A percentile compares a stretch with the other conserved stretches of the same genome.
Conservation (phyloP, 73 alveolate genomes). For the Tetrahymena malaccensis region DNA sequence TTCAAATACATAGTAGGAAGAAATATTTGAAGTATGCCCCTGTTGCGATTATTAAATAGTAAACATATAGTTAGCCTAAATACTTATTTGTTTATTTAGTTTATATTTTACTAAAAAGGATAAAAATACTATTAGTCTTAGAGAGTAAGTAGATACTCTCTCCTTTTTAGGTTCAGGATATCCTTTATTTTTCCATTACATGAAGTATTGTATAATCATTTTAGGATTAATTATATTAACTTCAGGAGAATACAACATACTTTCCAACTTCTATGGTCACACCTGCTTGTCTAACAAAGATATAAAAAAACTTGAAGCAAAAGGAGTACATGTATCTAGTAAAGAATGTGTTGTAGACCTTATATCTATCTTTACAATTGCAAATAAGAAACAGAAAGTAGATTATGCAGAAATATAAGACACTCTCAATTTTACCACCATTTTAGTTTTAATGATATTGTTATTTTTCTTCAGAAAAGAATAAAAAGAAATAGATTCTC, state of each 20-base stretch:
- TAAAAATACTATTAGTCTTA: background rate
- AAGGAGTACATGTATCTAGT: background rate
- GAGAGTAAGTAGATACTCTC: background rate
- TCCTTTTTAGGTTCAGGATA: conserved; percentile 35
- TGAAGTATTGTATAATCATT: conserved; percentile 22
- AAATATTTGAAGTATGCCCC: conserved; percentile 25
- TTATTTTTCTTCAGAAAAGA: conserved; percentile 10
- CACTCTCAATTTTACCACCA: background rate
- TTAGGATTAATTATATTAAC: conserved; percentile 1
- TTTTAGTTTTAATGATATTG: background rate
- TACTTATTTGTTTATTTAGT: background rate
- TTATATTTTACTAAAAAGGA: background rate
- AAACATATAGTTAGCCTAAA: background rate
- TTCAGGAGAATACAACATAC: conserved; percentile 3
- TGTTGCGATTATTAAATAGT: conserved; percentile 37
- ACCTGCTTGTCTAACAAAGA: background rate
- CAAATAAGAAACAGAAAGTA: conserved; percentile 10
- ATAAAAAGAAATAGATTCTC: conserved; percentile 7
- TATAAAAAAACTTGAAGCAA: background rate
- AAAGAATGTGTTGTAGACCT: conserved; percentile 8
- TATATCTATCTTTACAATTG: background rate
- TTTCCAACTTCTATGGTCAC: background rate
- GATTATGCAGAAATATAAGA: background rate
- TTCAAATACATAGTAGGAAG: background rate
- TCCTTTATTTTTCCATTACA: conserved; percentile 24